Evolutionary conservation across 805 yeast genomes (phyloP), one percentile per base, ranked within the genome.

Genomic region (Ogataea naganishii): DNA sequence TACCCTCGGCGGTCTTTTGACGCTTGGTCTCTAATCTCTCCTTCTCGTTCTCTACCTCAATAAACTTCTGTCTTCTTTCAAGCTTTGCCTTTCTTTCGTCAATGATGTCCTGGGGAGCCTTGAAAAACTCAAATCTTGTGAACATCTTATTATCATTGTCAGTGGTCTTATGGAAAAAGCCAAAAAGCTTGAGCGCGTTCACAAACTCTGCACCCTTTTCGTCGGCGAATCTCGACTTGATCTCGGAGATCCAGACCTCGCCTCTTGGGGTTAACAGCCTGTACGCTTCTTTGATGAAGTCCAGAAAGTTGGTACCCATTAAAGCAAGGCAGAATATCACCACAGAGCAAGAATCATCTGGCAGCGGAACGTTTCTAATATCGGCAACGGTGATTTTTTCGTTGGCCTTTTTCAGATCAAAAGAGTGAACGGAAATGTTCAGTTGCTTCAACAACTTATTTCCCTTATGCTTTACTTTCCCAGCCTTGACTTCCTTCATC

Each of bases 301-400:
- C 97, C 37, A 88, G 60, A 51, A 89, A 86, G 50, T 92, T 92
- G 4, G 97, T 89, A 4, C 99, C 98, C 99, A 92, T 92, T 35
- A 92, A 63, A 0, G 97, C 92, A 29, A 92, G 65, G 55, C 98
- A 92, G 56, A 88, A 92, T 5, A 92, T 72, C n/a, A 84, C 98
- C 26, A 92, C 66, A 15, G 86, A 72, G 45, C 92, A 85, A 1
- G 92, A 79, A 31, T 68, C 68, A 49, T 86, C 85, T 2, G 64
- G 68, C 39, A 92, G 56, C 14, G 98, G 98, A 8, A 89, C 96
- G 45, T 84, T 69, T 49, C 75, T 80, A 41, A 92, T 83, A 60
- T 92, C 99, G 0, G 97, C 96, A n/a, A 89, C 97, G 0, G 96
- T 88, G 35, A 92, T 82, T 44, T 88, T 65, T 5, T 82, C 80